Evolutionary conservation across 2,329 filamentous ascomycete genomes (phyloP).

Genomic region (Talaromyces atroroseus): DNA sequence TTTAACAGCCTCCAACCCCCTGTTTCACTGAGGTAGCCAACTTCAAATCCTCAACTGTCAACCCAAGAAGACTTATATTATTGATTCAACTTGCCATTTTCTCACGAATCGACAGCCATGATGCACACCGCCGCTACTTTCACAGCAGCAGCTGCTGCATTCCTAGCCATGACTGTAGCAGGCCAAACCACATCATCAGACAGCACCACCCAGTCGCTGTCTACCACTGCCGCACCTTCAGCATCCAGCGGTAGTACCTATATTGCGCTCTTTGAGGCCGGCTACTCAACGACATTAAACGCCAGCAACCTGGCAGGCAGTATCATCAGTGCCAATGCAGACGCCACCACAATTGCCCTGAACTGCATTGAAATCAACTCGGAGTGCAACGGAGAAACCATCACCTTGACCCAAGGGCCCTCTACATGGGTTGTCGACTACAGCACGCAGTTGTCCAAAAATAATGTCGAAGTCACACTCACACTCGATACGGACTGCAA

Average conservation of each 20-base stretch:
- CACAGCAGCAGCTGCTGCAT: not conserved
- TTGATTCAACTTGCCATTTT: not conserved
- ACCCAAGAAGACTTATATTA: not conserved
- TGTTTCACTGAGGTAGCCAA: not conserved
- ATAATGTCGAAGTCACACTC: conserved; percentile 6
- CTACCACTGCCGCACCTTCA: not conserved
- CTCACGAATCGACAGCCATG: not conserved
- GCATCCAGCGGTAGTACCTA: conserved; percentile 11
- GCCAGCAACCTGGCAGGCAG: conserved; percentile 12
- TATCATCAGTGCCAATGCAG: conserved; percentile 16
- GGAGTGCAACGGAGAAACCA: conserved; percentile 10
- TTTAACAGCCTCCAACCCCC: not conserved
- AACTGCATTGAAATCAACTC: conserved; percentile 7
- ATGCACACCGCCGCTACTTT: not conserved
- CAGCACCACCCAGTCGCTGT: not conserved
- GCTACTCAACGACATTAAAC: not conserved
- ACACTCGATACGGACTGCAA: conserved; percentile 16
- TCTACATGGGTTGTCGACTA: conserved; percentile 17
- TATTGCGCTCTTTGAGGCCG: conserved; percentile 15
- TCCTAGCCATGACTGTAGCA: not conserved
- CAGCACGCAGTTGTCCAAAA: conserved; percentile 7
- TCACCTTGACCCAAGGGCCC: conserved; percentile 19
- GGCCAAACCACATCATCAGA: not conserved
- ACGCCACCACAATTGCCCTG: conserved; percentile 18
- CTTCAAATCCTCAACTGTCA: not conserved